Base-by-base conservation (phyloP, 495 filamentous ascomycete species). In the Podospora pseudoanserina region DNA sequence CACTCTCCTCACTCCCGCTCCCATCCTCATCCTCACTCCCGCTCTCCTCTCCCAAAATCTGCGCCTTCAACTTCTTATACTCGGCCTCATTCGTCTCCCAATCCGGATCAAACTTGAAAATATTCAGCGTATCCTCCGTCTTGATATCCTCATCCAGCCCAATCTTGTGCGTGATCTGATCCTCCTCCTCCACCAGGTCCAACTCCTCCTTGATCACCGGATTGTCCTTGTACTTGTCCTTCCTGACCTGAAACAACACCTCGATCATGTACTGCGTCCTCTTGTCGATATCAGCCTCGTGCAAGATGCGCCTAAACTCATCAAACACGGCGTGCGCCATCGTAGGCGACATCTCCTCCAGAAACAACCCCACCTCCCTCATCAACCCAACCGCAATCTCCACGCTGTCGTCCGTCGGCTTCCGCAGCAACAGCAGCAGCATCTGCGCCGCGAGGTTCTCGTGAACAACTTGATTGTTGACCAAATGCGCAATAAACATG, bases 181-280 rank as follows among this genome's bases (percentile, higher is more conserved):
- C 95, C 74, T 97, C 94, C 74, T 98, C 96, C 76, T 97, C 93
- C 20, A 99, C 90, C 16, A 99, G 77, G 80, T 99, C 95, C 39
- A 99, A 83, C 74, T 98, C 96, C 73, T 97, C 92, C 73, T 89
- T 92, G 73, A 99, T 85, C 1, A 92, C 89, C 6, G 87, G 92
- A 69, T 97, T 92, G 73, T 98, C 92, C 81, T 97, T 97, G 81
- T 94, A 99, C 62, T 90, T 89, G 77, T 98, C 95, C 78, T 97
- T 98, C 64, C 95, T 88, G 39, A 97, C 89, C 78, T 98, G 93
- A 79, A 99, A 98, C 65, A 99, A 81, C 9, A 97, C 94, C 76
- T 99, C 95, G 68, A 99, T 96, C 93, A 96, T 96, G 77, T 97
- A 98, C 80, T 98, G 95, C 34, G 94, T 92, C 67, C 95, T 84